Percentiles rank a stretch among this genome's conserved stretches.
phyloP scores from a whole-genome alignment of 208 protist species.

The Zelonia costaricensis region DNA sequence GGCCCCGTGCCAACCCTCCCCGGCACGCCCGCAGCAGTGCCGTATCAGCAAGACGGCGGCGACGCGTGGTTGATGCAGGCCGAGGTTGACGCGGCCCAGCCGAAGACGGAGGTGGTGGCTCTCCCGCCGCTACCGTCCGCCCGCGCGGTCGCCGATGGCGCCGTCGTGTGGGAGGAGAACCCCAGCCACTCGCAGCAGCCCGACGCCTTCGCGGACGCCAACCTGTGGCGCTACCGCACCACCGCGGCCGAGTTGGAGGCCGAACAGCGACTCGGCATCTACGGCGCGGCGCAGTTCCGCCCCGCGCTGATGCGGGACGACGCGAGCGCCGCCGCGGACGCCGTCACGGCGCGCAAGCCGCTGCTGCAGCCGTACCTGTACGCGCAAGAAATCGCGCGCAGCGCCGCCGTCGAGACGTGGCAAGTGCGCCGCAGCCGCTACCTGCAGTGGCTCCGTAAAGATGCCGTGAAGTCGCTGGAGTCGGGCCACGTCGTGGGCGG shows the following conservation, averaged over 20 bases:
- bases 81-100: no score
- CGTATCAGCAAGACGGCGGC: no score
- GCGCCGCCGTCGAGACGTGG: conserved; percentile 18
- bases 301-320: not conserved
- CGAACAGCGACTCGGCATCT: not conserved
- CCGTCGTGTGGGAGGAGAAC: no score
- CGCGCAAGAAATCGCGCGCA: conserved; percentile 14
- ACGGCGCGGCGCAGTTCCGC: conserved; percentile 16
- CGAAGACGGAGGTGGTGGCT: no score
- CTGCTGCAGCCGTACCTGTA: conserved; percentile 19
- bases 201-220: not conserved
- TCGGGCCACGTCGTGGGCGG: no score
- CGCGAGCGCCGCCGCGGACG: no score
- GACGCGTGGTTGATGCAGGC: no score
- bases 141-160: no score
- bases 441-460: conserved; percentile 23
- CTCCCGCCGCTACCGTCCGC: no score
- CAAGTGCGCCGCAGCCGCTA: conserved; percentile 18
- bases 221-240: conserved; percentile 10
- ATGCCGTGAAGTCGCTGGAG: not conserved
- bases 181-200: no score
- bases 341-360: not conserved
- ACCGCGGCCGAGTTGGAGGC: conserved; percentile 10
- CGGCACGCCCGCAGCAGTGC: no score
- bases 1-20: no score